Evolutionary conservation across 148 eudicot species (phyloP).

Genomic region (Rhododendron ovatum): DNA sequence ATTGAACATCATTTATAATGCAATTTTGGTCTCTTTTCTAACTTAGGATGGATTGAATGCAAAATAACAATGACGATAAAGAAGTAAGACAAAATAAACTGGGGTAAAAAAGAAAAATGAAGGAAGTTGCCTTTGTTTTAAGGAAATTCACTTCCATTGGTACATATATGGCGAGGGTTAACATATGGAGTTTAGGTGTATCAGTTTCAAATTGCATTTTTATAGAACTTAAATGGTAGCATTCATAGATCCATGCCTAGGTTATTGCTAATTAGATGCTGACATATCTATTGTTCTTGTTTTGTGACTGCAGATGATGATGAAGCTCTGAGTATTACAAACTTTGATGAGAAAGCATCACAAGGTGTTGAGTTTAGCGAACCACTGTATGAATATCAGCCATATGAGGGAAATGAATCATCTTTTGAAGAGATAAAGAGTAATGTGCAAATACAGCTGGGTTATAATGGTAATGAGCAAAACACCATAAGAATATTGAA

Average conservation of each 20-base stretch:
- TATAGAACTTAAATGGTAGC: neutral
- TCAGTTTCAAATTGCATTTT: neutral
- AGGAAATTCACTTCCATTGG: neutral
- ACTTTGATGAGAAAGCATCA: conserved; percentile 19
- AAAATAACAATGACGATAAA: neutral
- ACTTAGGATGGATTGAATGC: neutral
- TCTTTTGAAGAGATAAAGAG: conserved; percentile 25
- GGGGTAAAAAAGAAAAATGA: neutral
- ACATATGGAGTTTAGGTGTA: neutral
- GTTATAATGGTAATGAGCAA: conserved; percentile 32
- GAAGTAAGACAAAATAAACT: neutral
- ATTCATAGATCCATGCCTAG: neutral
- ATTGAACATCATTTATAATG: neutral
- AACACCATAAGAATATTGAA: conserved; percentile 44
- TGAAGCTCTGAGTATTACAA: conserved; percentile 11
- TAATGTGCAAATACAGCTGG: conserved; percentile 14
- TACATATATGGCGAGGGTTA: neutral
- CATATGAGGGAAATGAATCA: conserved; percentile 12
- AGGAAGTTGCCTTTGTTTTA: neutral
- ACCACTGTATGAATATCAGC: conserved; percentile 28
- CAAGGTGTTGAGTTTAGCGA: conserved; percentile 25
- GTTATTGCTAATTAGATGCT: neutral
- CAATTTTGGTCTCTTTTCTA: neutral
- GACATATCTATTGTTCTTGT: neutral
- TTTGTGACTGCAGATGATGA: conserved; percentile 29